These are phyloP conservation scores for Talaromyces nanjingensis DNA, from an alignment of 495 filamentous ascomycete species.

Conservation along the genomic window DNA sequence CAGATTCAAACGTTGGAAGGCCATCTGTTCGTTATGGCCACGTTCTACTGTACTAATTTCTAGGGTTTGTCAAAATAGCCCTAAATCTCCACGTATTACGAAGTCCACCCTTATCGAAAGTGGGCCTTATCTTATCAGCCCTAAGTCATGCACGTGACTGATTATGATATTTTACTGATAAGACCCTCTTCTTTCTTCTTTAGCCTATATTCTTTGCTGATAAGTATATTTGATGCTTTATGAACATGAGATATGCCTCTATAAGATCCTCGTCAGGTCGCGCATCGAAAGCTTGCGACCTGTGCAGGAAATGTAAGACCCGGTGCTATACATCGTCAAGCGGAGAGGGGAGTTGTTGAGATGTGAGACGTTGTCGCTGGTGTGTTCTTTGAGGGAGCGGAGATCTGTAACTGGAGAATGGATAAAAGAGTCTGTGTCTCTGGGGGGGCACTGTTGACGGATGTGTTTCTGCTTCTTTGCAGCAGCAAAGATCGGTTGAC, in stretches of 20 bases:
- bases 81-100: no score
- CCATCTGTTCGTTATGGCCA: no score
- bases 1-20: no score
- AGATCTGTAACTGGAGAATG: not conserved
- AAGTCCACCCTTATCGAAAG: no score
- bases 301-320: conserved; percentile 39
- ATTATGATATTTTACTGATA: no score
- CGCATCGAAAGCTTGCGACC: conserved; percentile 36
- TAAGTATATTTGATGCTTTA: not conserved
- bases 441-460: not conserved
- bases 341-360: conserved; percentile 29
- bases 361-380: conserved; percentile 30
- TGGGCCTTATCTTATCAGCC: no score
- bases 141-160: no score
- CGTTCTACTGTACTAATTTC: no score
- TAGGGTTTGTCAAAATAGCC: no score
- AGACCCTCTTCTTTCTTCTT: no score
- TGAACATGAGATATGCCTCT: conserved; percentile 25
- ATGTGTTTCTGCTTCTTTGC: not conserved
- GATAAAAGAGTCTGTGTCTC: not conserved
- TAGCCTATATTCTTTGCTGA: not conserved
- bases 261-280: conserved; percentile 23
- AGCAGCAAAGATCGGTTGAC: not conserved
- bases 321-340: conserved; percentile 32
- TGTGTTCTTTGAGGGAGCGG: conserved; percentile 20